Evolutionary conservation across 495 filamentous ascomycete genomes (phyloP).

Genomic region (Neurospora sp.): DNA sequence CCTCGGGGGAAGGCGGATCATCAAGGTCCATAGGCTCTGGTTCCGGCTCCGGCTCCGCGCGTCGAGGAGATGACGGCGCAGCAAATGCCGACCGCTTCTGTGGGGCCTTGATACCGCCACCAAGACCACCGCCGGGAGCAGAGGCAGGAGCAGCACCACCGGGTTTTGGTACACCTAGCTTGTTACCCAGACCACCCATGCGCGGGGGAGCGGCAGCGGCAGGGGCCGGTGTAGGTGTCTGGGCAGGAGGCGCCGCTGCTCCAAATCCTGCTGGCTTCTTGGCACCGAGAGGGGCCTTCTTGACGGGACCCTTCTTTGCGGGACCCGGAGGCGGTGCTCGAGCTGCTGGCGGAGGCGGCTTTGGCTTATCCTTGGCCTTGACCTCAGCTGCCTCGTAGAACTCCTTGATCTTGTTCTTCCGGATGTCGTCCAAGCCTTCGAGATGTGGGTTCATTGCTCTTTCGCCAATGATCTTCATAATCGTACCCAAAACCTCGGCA

Average conservation of each 20-base stretch:
- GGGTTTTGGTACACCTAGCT: constrained; percentile 54
- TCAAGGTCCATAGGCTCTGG: constrained; percentile 13
- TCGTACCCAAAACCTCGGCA: constrained; percentile 81
- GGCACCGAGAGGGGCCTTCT: constrained; percentile 29
- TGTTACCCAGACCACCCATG: constrained; percentile 46
- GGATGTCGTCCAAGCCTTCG: constrained; percentile 92
- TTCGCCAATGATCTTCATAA: constrained; percentile 99
- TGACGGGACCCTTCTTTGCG: constrained; percentile 35
- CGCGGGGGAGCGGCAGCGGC: constrained; percentile 40
- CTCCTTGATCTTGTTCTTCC: constrained; percentile 94
- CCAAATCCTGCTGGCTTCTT: constrained; percentile 28
- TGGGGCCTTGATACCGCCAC: constrained; percentile 57
- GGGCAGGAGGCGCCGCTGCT: constrained; percentile 29
- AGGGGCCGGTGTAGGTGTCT: constrained; percentile 29
- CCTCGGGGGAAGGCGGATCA: background rate
- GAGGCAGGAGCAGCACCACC: constrained; percentile 2
- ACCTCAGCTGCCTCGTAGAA: constrained; percentile 87
- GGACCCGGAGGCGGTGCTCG: constrained; percentile 44
- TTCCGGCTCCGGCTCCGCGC: constrained; percentile 7
- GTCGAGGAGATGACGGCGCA: constrained; percentile 44
- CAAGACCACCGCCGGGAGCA: constrained; percentile 35
- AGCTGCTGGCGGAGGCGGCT: constrained; percentile 59
- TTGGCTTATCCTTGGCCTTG: constrained; percentile 94
- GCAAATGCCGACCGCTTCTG: constrained; percentile 54
- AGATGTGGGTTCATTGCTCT: constrained; percentile 91